These are phyloP conservation scores for Triticum urartu DNA, from an alignment of 176 grass and related monocot species.

Conservation along the genomic window DNA sequence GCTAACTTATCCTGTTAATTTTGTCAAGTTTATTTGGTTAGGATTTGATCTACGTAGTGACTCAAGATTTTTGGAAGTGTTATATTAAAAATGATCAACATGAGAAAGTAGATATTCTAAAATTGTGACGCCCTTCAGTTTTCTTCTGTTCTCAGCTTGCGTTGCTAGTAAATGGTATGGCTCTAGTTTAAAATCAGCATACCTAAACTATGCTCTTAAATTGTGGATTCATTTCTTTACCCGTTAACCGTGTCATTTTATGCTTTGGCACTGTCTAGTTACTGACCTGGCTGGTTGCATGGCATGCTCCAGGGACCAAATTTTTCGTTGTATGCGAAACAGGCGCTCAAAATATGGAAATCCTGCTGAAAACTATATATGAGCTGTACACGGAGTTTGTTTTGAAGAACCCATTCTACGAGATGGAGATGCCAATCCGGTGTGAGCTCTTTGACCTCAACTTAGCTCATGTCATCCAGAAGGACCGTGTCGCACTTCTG, in stretches of 20 bases:
- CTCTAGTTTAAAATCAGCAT: not conserved
- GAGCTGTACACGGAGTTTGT: conserved; percentile 94
- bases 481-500: conserved; percentile 73
- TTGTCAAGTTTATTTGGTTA: not conserved
- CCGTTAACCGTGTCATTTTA: not conserved
- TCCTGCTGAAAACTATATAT: conserved; percentile 73
- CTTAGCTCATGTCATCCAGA: conserved; percentile 85
- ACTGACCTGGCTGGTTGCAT: conserved; percentile 5
- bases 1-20: not conserved
- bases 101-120: not conserved
- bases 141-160: not conserved
- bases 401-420: conserved; percentile 95
- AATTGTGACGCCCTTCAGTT: not conserved
- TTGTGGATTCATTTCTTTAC: not conserved
- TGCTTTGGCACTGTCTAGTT: not conserved
- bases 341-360: conserved; percentile 68
- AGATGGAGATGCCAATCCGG: conserved; percentile 99
- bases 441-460: conserved; percentile 96
- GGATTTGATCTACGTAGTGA: not conserved
- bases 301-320: conserved; percentile 67
- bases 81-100: not conserved
- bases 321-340: conserved; percentile 91
- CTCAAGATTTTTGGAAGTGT: not conserved
- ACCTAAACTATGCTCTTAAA: not conserved
- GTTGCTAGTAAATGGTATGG: not conserved